These are phyloP conservation scores for Escallonia herrerae DNA, from an alignment of 129 eudicot genomes.

Conservation along the genomic window DNA sequence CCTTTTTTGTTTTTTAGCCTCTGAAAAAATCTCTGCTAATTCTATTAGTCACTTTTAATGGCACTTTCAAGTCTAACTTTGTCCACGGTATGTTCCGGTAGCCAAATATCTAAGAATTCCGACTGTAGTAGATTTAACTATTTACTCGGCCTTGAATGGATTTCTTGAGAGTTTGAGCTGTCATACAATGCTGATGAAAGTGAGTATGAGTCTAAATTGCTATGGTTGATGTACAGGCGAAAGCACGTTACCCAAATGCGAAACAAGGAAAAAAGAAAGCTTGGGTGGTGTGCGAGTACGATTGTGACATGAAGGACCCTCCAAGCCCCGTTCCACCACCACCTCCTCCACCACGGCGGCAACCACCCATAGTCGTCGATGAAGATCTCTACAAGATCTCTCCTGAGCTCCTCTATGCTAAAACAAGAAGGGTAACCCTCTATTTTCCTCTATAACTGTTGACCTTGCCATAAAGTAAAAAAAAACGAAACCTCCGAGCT, in stretches of 20 bases:
- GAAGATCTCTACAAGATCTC: slow-evolving; percentile 90
- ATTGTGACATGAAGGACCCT: slow-evolving; percentile 33
- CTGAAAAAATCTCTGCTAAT: no score
- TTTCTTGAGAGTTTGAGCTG: no score
- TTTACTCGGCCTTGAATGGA: no score
- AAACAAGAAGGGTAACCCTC: slow-evolving; percentile 52
- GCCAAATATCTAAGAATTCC: no score
- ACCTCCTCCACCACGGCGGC: slow-evolving; percentile 24
- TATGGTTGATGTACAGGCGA: slow-evolving; percentile 23
- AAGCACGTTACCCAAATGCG: slow-evolving; percentile 43
- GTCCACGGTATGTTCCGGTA: no score
- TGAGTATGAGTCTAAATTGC: neutral
- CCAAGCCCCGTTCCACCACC: slow-evolving; percentile 54
- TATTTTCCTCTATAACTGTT: neutral
- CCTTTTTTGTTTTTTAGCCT: no score
- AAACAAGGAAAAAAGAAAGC: slow-evolving; percentile 51
- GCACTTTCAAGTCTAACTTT: no score
- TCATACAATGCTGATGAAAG: neutral
- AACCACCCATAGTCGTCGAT: slow-evolving; percentile 58
- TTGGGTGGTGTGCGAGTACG: slow-evolving; percentile 59
- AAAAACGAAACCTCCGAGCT: no score
- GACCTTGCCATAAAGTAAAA: neutral
- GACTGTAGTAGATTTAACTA: no score
- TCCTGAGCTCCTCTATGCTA: slow-evolving; percentile 68
- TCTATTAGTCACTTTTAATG: no score